Evolutionary conservation across 139 green algal species (phyloP).

Genomic region (Coccomyxa sp.): DNA sequence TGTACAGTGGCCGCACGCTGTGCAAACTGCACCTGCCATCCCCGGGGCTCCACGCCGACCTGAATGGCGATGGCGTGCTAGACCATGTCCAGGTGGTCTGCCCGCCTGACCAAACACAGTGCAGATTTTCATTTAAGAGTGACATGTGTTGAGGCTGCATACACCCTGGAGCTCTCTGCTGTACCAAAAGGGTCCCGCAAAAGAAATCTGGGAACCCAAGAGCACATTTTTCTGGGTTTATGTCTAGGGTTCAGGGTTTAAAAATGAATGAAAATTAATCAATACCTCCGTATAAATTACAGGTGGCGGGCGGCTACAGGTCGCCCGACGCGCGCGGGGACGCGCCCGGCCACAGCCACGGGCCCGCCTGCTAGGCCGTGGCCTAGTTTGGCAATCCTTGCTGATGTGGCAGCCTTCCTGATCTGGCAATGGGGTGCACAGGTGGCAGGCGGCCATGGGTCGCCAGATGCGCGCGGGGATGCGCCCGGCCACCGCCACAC

Average conservation of each 20-base stretch:
- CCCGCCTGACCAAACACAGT: too few species aligned
- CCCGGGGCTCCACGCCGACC: slow-evolving; percentile 80
- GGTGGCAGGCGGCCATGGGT: slow-evolving; percentile 5
- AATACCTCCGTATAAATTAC: too few species aligned
- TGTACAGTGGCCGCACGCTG: slow-evolving; percentile 74
- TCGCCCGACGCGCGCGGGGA: not conserved
- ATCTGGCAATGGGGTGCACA: not conserved
- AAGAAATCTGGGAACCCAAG: too few species aligned
- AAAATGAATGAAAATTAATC: too few species aligned
- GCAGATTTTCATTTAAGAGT: too few species aligned
- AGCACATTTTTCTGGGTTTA: too few species aligned
- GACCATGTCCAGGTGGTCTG: slow-evolving; percentile 73
- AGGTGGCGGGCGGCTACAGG: too few species aligned
- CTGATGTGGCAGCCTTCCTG: too few species aligned
- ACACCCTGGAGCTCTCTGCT: too few species aligned
- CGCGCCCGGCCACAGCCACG: slow-evolving; percentile 14
- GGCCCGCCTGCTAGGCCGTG: slow-evolving; percentile 16
- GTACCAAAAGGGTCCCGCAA: too few species aligned
- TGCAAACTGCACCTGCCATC: slow-evolving; percentile 79
- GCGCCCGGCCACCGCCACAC: slow-evolving; percentile 12
- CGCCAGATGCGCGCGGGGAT: slow-evolving; percentile 6
- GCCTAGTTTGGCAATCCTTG: slow-evolving; percentile 16
- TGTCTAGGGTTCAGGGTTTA: too few species aligned
- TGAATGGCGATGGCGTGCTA: slow-evolving; percentile 93
- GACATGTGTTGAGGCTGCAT: too few species aligned